A percentile compares a stretch with the other conserved stretches of the same genome.
Evolutionary conservation across 208 protist species (phyloP).

Genomic region (Entamoeba moshkovskii): DNA sequence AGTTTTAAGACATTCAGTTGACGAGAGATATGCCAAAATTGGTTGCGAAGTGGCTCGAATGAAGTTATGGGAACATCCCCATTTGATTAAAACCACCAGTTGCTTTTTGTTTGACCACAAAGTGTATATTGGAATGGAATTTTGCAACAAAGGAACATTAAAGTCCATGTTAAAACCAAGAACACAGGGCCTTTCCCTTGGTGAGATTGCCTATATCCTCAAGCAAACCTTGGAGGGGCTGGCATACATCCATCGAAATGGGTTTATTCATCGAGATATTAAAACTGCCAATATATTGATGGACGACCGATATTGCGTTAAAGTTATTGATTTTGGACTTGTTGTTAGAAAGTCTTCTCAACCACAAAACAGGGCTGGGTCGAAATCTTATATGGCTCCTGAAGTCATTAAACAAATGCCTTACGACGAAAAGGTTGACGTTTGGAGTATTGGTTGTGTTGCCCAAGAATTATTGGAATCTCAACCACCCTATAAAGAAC

Average conservation of each 20-base stretch:
- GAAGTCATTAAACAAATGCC: constrained; percentile 10
- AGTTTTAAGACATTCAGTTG: background rate
- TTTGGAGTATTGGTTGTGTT: constrained; percentile 10
- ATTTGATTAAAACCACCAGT: background rate
- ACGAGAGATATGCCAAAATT: background rate
- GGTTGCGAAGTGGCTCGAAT: background rate
- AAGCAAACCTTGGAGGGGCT: background rate
- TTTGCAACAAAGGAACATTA: background rate
- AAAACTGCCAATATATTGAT: constrained; percentile 41
- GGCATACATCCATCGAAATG: background rate
- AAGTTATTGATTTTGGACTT: constrained; percentile 40
- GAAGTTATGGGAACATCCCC: background rate
- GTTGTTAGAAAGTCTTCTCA: background rate
- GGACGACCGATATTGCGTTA: background rate
- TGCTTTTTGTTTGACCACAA: background rate
- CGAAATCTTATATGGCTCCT: constrained; percentile 18
- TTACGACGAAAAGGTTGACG: constrained; percentile 17
- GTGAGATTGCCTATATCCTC: constrained; percentile 4
- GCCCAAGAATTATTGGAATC: constrained; percentile 4
- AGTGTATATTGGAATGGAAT: background rate
- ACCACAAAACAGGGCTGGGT: background rate
- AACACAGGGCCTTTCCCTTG: background rate
- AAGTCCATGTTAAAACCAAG: background rate
- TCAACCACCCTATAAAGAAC: background rate
- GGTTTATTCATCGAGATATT: constrained; percentile 30